Evolutionary conservation across 352 stramenopile genomes (phyloP), one percentile per base, ranked within the genome.

Genomic region (Pilasporangium apinafurcum): DNA sequence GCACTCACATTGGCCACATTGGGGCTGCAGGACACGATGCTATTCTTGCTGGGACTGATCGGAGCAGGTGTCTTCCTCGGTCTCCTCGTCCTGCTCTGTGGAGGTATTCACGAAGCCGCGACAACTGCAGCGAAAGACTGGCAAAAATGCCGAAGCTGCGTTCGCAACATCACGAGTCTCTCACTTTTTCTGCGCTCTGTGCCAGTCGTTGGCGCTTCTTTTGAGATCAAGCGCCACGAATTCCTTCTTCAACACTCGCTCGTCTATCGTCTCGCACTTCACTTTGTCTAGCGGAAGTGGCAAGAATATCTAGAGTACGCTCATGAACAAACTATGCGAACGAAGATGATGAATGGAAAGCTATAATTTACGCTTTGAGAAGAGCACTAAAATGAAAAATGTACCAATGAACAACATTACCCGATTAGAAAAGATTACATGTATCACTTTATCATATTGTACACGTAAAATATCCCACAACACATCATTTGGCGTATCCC

Each of bases 101-200:
- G 74, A 0, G 74, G 71, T 0, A 65, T 85, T 27, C 68, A 83
- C 8, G 68, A 83, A 55, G 74, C 71, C 1, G 57, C 74, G 9
- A 55, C 37, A 0, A 48, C 70, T 16, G 77, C 77, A 6, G 74
- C 71, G 5, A 59, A 68, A 29, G 79, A 93, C 48, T 93, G 81
- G 81, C 56, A 80, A 20, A 78, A 83, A 26, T 93, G 76, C 43
- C 56, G 63, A 17, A 74, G 71, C 10, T 93, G 81, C 29, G 53
- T 91, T 40, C 78, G 79, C 50, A 86, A 67, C 57, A 84, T 89
- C 46, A 86, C 78, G 20, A 90, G 78, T 35, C 59, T 93, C 13
- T 93, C 81, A 41, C 74, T 93, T 14, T 91, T 93, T 44, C 56
- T 93, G 31, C 70, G 78, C 42, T 75, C 61, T 13, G 56, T 92